These are phyloP conservation scores for Grigorovia humatica DNA, from an alignment of 805 yeast species.

Conservation along the genomic window DNA sequence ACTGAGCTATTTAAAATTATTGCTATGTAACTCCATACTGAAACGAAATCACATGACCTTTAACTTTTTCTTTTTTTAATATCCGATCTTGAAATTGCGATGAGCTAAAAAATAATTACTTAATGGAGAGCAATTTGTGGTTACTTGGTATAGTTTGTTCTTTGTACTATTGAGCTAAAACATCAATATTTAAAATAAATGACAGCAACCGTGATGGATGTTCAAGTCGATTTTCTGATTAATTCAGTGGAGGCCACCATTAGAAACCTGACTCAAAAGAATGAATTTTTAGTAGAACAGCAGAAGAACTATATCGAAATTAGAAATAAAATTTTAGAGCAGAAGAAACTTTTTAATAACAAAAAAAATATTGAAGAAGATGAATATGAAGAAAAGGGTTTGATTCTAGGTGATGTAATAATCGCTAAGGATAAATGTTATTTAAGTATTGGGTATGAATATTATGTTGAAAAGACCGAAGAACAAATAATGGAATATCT, in stretches of 20 bases:
- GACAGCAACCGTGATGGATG: slow-evolving; percentile 1
- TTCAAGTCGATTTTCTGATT: slow-evolving; percentile 9
- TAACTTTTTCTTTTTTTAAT: too few species aligned
- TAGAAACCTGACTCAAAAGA: slow-evolving; percentile 14
- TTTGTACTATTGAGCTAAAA: too few species aligned
- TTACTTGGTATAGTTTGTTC: too few species aligned
- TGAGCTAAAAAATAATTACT: not conserved
- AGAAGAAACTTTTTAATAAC: not conserved
- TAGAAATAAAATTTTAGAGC: slow-evolving; percentile 2
- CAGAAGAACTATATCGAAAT: slow-evolving; percentile 16
- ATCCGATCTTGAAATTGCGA: not conserved
- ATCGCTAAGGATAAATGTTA: slow-evolving; percentile 18
- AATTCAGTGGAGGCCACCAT: slow-evolving; percentile 17
- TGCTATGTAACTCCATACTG: too few species aligned
- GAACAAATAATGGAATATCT: slow-evolving; percentile 19
- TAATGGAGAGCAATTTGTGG: not conserved
- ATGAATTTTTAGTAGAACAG: slow-evolving; percentile 22
- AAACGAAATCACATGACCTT: not conserved
- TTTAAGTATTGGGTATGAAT: slow-evolving; percentile 26
- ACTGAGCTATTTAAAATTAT: too few species aligned
- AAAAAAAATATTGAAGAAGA: slow-evolving; percentile 1
- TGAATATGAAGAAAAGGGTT: slow-evolving; percentile 11
- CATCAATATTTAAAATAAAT: too few species aligned
- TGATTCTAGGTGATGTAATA: slow-evolving; percentile 24
- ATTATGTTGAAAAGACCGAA: slow-evolving; percentile 20